A percentile compares a stretch with the other conserved stretches of the same genome.
These are phyloP conservation scores for Malus hybrid DNA, from an alignment of 331 rosid species.

Conservation along the genomic window DNA sequence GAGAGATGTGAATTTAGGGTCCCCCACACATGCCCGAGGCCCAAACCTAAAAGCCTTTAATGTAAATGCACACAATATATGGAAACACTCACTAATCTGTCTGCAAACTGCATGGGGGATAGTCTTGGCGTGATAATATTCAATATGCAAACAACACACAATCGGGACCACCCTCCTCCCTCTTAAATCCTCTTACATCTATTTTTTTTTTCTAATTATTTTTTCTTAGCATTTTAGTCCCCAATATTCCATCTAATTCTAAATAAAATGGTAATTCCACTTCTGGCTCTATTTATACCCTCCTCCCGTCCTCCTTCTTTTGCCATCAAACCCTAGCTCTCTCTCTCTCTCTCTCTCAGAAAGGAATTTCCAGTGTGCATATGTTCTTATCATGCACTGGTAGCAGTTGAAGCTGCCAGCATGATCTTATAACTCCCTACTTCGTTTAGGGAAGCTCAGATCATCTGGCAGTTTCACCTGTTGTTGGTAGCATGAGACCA, in stretches of 20 bases:
- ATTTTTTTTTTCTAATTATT: not conserved
- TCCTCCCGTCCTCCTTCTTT: conserved; percentile 19
- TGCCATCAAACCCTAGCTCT: conserved; percentile 54
- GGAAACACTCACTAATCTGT: conserved; percentile 6
- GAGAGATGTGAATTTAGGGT: conserved; percentile 23
- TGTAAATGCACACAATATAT: too few relatives aligned
- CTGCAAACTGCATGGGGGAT: conserved; percentile 78
- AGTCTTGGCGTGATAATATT: conserved; percentile 85
- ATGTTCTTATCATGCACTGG: conserved; percentile 35
- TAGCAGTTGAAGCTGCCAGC: conserved; percentile 99
- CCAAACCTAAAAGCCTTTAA: too few relatives aligned
- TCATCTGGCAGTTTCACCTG: conserved; percentile 99
- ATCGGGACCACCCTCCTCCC: conserved; percentile 59
- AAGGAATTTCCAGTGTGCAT: not conserved
- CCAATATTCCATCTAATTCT: conserved; percentile 21
- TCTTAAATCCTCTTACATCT: not conserved
- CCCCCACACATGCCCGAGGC: conserved; percentile 18
- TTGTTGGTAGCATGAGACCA: conserved; percentile 42
- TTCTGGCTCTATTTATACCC: conserved; percentile 36
- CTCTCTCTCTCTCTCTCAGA: not conserved
- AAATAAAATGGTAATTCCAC: not conserved
- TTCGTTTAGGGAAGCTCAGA: conserved; percentile 72
- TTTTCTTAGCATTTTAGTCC: conserved; percentile 16
- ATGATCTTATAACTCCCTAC: conserved; percentile 85
- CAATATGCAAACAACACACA: conserved; percentile 42